Conservation (phyloP, 176 grass and related monocot genomes). For the Lolium perenne region DNA sequence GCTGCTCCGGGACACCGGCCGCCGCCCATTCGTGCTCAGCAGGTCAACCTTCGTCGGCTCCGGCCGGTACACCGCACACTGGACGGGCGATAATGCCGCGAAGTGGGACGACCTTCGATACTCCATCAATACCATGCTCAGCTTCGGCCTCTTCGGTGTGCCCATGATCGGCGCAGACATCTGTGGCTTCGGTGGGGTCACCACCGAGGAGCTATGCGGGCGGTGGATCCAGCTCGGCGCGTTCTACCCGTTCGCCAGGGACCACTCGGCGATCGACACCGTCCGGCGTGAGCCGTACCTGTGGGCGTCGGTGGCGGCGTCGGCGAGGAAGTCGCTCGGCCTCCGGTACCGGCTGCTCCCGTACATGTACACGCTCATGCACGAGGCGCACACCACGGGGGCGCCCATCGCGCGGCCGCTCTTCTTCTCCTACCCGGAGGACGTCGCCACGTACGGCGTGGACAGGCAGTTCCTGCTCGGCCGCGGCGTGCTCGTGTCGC, state of each 20-base stretch:
- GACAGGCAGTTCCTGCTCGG: not conserved
- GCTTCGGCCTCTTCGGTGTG: slow-evolving; percentile 74
- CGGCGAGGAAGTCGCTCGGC: slow-evolving; percentile 67
- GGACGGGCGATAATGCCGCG: slow-evolving; percentile 59
- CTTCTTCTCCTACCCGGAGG: not conserved
- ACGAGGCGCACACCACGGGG: no score
- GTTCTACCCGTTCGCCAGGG: slow-evolving; percentile 89
- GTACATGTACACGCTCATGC: no score
- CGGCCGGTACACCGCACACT: slow-evolving; percentile 72
- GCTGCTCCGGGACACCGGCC: slow-evolving; percentile 60
- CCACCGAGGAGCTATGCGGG: slow-evolving; percentile 78
- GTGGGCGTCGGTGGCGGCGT: slow-evolving; percentile 72
- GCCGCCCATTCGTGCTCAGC: slow-evolving; percentile 70
- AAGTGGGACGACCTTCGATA: slow-evolving; percentile 66
- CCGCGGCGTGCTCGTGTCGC: not conserved
- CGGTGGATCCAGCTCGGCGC: slow-evolving; percentile 93
- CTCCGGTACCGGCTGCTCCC: slow-evolving; percentile 66
- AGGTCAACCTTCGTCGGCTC: slow-evolving; percentile 82
- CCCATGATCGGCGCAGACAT: slow-evolving; percentile 92
- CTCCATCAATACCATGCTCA: slow-evolving; percentile 76
- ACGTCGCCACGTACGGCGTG: not conserved
- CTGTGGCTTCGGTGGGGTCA: slow-evolving; percentile 66
- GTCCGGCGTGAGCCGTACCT: slow-evolving; percentile 69
- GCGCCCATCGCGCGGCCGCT: not conserved
- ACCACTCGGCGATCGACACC: slow-evolving; percentile 54